Conservation (phyloP, 208 protist species). For the Leishmania aethiopica region DNA sequence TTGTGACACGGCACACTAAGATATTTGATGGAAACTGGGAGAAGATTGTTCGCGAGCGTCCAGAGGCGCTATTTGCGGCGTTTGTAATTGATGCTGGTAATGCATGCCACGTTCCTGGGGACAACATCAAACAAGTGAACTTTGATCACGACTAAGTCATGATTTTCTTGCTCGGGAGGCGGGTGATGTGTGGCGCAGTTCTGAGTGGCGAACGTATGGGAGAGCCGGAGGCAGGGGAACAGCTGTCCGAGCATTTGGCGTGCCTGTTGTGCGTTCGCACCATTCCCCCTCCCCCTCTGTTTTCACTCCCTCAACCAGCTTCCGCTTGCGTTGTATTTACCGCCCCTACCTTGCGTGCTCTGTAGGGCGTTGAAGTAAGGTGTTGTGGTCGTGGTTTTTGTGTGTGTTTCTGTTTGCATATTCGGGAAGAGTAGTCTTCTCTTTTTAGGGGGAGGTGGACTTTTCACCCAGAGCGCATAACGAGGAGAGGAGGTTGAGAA, state of each 20-base stretch:
- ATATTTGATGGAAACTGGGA: conserved; percentile 68
- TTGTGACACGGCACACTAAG: conserved; percentile 54
- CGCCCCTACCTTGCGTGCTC: background rate
- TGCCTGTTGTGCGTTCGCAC: background rate
- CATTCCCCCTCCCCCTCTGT: background rate
- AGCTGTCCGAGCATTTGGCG: background rate
- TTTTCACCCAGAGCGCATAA: background rate
- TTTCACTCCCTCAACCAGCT: background rate
- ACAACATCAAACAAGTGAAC: conserved; percentile 49
- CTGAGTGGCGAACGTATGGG: background rate
- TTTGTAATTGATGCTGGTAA: conserved; percentile 69
- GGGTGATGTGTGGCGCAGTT: background rate
- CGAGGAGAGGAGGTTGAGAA: background rate
- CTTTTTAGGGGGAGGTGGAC: background rate
- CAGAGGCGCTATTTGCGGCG: conserved; percentile 54
- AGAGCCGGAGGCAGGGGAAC: background rate
- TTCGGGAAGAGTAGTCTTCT: background rate
- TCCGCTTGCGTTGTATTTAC: background rate
- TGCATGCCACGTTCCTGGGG: conserved; percentile 63
- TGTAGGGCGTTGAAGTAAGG: background rate
- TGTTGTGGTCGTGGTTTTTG: background rate
- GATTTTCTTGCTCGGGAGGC: background rate
- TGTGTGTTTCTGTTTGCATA: background rate
- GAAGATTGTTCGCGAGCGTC: conserved; percentile 39
- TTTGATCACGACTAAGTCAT: conserved; percentile 38